Evolutionary conservation across 805 yeast species (phyloP), one percentile per base, ranked within the genome.

Genomic region (Hemisphaericaspora nanyangensis): DNA sequence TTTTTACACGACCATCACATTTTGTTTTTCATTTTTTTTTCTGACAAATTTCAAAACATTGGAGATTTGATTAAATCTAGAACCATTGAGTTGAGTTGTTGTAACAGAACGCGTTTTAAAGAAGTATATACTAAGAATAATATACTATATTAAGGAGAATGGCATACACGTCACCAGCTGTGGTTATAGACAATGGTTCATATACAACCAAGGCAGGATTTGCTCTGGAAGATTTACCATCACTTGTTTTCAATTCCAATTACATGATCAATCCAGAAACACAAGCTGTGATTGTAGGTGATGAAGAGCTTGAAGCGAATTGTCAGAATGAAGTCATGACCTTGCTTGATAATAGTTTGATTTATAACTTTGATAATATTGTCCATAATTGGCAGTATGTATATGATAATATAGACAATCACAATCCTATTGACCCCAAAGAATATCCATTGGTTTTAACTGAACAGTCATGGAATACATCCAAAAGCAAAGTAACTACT

Each of bases 311-410:
- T 24, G 70, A 68, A 44, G 55, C 60, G 12, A 46, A 61, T 32
- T 75, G 77, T 6, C 56, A 59, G 12, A 63, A 65, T 45, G 79
- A 78, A 40, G 65, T 77, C 6, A 80, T 67, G 66, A 82, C 87
- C 0, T 60, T 82, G 26, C 61, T 80, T 52, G 81, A 77, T 31
- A 76, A 77, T 40, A 89, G 90, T 3, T 51, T 76, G 6, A 71
- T 82, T 5, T 83, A 82, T 56, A 80, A 88, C 61, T 83, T 85
- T 79, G 88, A 83, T 16, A 79, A 79, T 16, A 68, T 85, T 29
- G 74, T 76, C 25, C 65, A 75, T 34, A 76, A 82, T 49, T 85
- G 95, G 91, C 63, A 70, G 27, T 76, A 80, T 54, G 76, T 85
- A 8, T 85, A 77, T 45, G 63, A 64, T 59, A 27, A 68, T 65